phyloP scores from a whole-genome alignment of 202 grass and related monocot genomes.

The Zoysia matrella region DNA sequence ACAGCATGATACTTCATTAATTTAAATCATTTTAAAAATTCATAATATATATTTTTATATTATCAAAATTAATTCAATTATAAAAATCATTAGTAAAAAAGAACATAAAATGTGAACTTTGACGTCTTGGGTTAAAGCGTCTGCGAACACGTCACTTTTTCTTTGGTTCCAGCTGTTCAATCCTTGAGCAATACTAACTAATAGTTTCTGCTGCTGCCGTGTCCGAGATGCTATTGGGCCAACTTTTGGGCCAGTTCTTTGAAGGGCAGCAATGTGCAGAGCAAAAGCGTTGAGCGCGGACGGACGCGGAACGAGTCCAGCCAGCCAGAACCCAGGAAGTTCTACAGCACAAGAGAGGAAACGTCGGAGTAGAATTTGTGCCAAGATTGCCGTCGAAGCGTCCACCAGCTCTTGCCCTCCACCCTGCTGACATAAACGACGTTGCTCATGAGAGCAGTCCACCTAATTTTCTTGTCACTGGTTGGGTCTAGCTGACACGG shows the following conservation, averaged over 20 bases:
- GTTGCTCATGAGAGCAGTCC: background rate
- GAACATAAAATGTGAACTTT: no score
- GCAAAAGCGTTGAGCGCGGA: conserved; percentile 53
- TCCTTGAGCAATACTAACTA: no score
- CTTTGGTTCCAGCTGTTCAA: no score
- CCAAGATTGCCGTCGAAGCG: conserved; percentile 27
- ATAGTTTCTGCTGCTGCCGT: no score
- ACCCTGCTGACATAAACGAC: conserved; percentile 20
- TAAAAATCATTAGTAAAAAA: no score
- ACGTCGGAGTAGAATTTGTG: background rate
- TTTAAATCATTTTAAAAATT: no score
- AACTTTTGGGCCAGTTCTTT: conserved; percentile 64
- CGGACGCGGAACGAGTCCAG: conserved; percentile 7
- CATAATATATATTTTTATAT: no score
- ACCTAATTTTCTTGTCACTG: conserved; percentile 27
- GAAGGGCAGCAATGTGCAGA: conserved; percentile 31
- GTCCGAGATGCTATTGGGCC: no score
- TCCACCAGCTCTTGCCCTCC: conserved; percentile 2
- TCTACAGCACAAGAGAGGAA: conserved; percentile 6
- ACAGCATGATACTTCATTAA: no score
- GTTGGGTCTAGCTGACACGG: conserved; percentile 29
- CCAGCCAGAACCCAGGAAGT: conserved; percentile 38
- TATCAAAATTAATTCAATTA: no score
- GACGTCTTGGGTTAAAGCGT: no score
- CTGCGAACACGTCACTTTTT: no score